A percentile compares a stretch with the other conserved stretches of the same genome.
Conservation (phyloP, 2,329 filamentous ascomycete species). For the Atkinsonella texensis region DNA sequence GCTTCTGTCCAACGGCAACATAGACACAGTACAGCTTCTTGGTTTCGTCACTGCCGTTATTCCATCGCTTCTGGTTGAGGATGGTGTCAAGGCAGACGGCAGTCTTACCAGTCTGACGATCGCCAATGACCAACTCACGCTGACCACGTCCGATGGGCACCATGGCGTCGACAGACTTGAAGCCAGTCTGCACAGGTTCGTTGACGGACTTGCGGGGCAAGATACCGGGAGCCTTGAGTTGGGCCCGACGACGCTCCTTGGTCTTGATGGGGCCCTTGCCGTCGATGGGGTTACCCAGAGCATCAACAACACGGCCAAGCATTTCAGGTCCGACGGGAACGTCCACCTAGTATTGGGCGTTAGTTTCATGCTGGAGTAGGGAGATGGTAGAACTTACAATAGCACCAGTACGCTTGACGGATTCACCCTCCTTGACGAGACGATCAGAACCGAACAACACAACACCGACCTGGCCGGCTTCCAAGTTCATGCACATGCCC, state of each 20-base stretch:
- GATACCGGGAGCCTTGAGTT: conserved; percentile 98
- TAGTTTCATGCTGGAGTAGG: conserved; percentile 13
- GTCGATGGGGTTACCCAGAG: conserved; percentile 97
- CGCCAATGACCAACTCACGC: conserved; percentile 99
- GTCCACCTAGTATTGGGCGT: conserved; percentile 59
- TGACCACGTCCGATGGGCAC: conserved; percentile 99
- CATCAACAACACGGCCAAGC: conserved; percentile 96
- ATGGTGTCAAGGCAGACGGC: conserved; percentile 96
- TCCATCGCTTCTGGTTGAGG: conserved; percentile 99
- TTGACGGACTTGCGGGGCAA: conserved; percentile 94
- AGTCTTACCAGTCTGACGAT: conserved; percentile 99
- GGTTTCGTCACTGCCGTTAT: conserved; percentile 70
- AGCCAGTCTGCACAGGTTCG: conserved; percentile 97
- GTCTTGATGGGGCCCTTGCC: conserved; percentile 96
- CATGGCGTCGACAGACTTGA: conserved; percentile 99
- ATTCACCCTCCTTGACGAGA: conserved; percentile 99
- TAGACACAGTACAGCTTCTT: conserved; percentile 99
- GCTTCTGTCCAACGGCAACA: conserved; percentile 98
- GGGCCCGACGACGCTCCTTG: conserved; percentile 85
- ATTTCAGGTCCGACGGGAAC: conserved; percentile 86
- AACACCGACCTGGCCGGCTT: conserved; percentile 99
- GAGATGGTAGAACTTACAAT: conserved; percentile 57
- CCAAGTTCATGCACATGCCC: conserved; percentile 99
- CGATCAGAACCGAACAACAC: conserved; percentile 99
- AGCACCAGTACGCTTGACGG: conserved; percentile 97